A percentile compares a stretch with the other conserved stretches of the same genome.
Evolutionary conservation across 2,329 filamentous ascomycete genomes (phyloP).

Genomic region (Sporothrix inflata): DNA sequence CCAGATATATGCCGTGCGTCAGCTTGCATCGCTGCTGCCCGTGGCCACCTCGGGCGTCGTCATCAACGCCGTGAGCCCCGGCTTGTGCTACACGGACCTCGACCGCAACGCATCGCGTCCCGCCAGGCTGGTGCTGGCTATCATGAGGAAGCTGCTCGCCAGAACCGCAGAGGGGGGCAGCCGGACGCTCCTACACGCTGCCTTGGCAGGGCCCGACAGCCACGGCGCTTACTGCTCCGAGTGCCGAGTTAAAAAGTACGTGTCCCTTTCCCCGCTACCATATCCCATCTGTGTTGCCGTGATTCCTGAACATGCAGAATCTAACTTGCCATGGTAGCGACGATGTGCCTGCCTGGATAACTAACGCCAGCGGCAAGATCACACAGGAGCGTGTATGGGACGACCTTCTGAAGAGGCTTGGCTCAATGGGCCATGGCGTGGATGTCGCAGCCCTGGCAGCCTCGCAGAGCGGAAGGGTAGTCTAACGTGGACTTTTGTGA

Average conservation of each 20-base stretch:
- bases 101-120: slow-evolving; percentile 14
- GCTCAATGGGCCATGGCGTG: slow-evolving; percentile 1
- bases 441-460: slow-evolving; percentile 7
- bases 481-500: neutral
- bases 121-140: neutral
- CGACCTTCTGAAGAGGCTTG: slow-evolving; percentile 7
- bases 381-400: slow-evolving; percentile 20
- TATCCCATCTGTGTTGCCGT: neutral
- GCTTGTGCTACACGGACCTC: slow-evolving; percentile 45
- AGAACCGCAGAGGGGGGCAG: slow-evolving; percentile 51
- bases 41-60: slow-evolving; percentile 33
- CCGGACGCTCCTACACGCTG: slow-evolving; percentile 39
- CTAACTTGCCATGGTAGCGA: slow-evolving; percentile 3
- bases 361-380: neutral
- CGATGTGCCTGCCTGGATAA: neutral
- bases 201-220: slow-evolving; percentile 39
- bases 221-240: slow-evolving; percentile 40
- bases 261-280: neutral
- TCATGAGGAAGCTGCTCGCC: slow-evolving; percentile 41
- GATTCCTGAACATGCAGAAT: neutral
- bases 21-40: slow-evolving; percentile 36
- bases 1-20: slow-evolving; percentile 36
- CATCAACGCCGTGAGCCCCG: slow-evolving; percentile 47
- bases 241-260: slow-evolving; percentile 11
- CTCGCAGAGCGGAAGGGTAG: neutral